phyloP scores from a whole-genome alignment of 208 protist species.

The Plasmodiophora brassicae region DNA sequence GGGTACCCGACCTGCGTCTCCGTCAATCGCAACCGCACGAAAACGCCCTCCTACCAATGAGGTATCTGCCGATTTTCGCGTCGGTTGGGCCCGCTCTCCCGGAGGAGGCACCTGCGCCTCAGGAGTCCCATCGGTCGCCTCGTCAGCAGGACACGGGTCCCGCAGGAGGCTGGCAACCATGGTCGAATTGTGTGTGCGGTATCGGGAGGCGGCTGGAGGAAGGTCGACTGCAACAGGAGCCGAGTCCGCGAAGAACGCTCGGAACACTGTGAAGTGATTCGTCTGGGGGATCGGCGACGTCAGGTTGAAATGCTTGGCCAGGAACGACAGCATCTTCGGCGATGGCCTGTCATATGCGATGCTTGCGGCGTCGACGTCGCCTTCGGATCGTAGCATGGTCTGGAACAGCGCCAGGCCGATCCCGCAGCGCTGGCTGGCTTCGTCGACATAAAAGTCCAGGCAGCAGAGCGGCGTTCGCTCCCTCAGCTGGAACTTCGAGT shows the following conservation, averaged over 20 bases:
- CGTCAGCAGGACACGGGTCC: no score
- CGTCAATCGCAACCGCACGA: no score
- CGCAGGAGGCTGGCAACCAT: no score
- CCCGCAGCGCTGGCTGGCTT: constrained; percentile 71
- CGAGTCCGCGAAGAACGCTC: constrained; percentile 64
- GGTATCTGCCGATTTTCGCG: no score
- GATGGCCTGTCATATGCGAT: constrained; percentile 82
- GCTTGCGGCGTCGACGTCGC: constrained; percentile 15
- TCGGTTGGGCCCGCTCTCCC: no score
- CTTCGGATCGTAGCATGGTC: constrained; percentile 41
- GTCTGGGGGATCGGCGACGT: constrained; percentile 68
- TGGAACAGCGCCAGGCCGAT: constrained; percentile 72
- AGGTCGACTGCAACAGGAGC: no score
- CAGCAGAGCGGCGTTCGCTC: constrained; percentile 71
- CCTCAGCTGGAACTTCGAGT: neutral
- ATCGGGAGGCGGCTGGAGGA: no score
- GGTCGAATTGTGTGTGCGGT: no score
- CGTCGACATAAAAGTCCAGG: constrained; percentile 84
- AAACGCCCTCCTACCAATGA: no score
- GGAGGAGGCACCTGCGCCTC: no score
- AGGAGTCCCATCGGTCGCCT: no score
- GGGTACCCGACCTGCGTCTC: no score
- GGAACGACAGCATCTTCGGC: constrained; percentile 75
- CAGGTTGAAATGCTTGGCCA: constrained; percentile 75
- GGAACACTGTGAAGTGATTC: constrained; percentile 85